phyloP scores from a whole-genome alignment of 148 eudicot genomes.

The Euryodendron excelsum region DNA sequence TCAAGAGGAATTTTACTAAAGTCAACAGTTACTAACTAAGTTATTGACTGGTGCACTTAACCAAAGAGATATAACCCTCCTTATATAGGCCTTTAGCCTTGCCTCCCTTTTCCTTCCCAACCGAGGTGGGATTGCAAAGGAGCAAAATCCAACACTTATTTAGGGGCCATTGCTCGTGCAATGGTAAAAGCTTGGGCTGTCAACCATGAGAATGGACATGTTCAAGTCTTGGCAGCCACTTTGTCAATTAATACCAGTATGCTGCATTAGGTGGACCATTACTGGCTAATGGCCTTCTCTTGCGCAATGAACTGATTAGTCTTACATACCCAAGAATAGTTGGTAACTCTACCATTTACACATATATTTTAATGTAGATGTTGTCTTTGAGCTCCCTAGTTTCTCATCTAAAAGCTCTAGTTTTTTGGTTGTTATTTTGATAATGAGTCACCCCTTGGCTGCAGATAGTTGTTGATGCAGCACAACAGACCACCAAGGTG shows the following conservation, averaged over 20 bases:
- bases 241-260: not conserved
- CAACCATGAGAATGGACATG: not conserved
- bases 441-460: constrained; percentile 7
- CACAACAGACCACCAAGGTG: constrained; percentile 69
- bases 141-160: too few species aligned
- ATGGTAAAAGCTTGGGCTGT: not conserved
- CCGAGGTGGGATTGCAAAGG: too few species aligned
- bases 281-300: not conserved
- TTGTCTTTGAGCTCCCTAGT: not conserved
- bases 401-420: not conserved
- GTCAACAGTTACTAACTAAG: too few species aligned
- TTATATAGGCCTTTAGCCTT: too few species aligned
- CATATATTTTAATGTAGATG: not conserved
- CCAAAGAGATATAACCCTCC: too few species aligned
- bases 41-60: too few species aligned
- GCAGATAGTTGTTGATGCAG: constrained; percentile 86
- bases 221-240: not conserved
- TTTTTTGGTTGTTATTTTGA: not conserved
- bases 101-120: too few species aligned
- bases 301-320: not conserved
- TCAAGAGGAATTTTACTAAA: too few species aligned
- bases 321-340: not conserved
- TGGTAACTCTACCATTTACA: not conserved
- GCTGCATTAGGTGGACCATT: too few species aligned
- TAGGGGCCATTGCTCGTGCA: not conserved